Percentiles rank a stretch among this genome's conserved stretches.
Evolutionary conservation across 345 rosid species (phyloP).

Genomic region (Arabis hirsuta): DNA sequence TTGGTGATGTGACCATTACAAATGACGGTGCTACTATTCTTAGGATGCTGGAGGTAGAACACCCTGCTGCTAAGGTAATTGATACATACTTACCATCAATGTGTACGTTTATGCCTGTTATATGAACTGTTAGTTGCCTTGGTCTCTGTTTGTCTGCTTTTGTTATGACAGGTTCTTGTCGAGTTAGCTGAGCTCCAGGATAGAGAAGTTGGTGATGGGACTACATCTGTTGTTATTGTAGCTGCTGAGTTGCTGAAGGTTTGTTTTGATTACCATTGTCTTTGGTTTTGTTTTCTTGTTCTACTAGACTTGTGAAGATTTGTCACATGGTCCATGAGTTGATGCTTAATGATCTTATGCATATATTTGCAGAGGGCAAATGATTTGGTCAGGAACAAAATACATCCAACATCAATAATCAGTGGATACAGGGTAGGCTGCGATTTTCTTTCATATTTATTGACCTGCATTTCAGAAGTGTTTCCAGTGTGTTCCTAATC

Average conservation of each 20-base stretch:
- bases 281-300: background rate
- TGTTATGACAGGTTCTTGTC: slow-evolving; percentile 71
- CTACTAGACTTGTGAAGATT: background rate
- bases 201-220: slow-evolving; percentile 97
- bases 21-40: slow-evolving; percentile 96
- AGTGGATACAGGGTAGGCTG: slow-evolving; percentile 84
- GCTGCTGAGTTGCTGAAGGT: slow-evolving; percentile 72
- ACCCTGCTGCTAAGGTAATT: slow-evolving; percentile 94
- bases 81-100: background rate
- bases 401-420: slow-evolving; percentile 95
- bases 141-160: background rate
- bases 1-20: slow-evolving; percentile 93
- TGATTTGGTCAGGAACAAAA: slow-evolving; percentile 95
- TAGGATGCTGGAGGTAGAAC: slow-evolving; percentile 95
- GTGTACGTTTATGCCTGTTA: background rate
- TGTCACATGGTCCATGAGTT: background rate
- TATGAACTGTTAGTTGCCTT: background rate
- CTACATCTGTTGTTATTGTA: slow-evolving; percentile 91
- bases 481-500: slow-evolving; percentile 14
- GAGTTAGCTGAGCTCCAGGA: slow-evolving; percentile 99
- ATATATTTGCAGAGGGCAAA: slow-evolving; percentile 76
- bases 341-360: slow-evolving; percentile 13
- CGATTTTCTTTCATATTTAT: background rate
- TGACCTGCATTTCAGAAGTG: background rate
- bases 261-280: background rate